Percentiles rank a stretch among this genome's conserved stretches.
Evolutionary conservation across 2,329 filamentous ascomycete species (phyloP).

Genomic region (Tympanopsis confertula): DNA sequence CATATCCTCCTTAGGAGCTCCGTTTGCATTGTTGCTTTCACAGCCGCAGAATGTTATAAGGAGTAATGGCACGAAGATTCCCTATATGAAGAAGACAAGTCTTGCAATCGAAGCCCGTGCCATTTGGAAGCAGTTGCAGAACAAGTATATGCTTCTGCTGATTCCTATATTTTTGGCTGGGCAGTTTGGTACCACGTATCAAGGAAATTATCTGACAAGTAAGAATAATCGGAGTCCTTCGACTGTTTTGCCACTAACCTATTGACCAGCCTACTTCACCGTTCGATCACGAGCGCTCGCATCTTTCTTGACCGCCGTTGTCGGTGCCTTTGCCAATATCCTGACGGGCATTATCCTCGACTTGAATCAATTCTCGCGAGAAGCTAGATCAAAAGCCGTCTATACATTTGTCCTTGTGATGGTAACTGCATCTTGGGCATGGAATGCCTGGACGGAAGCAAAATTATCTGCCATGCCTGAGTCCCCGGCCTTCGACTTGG

Average conservation of each 20-base stretch:
- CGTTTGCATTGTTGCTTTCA: conserved; percentile 27
- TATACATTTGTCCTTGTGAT: conserved; percentile 2
- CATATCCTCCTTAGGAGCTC: conserved; percentile 30
- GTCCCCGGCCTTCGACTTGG: conserved; percentile 3
- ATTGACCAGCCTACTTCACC: conserved; percentile 29
- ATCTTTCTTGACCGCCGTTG: conserved; percentile 20
- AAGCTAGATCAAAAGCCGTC: conserved; percentile 1
- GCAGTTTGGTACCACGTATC: conserved; percentile 21
- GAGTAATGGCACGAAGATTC: conserved; percentile 24
- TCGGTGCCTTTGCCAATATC: conserved; percentile 21
- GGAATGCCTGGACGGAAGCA: conserved; percentile 3
- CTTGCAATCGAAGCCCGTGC: conserved; percentile 17
- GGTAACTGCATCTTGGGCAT: conserved; percentile 3
- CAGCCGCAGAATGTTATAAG: conserved; percentile 30
- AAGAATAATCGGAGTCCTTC: too few species aligned
- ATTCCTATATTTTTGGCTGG: conserved; percentile 19
- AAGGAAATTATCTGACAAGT: conserved; percentile 25
- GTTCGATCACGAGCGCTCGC: conserved; percentile 25
- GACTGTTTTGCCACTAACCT: too few species aligned
- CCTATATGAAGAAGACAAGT: conserved; percentile 13
- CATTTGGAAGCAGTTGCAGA: conserved; percentile 20
- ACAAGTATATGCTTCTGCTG: conserved; percentile 21
- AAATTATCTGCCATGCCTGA: conserved; percentile 4
- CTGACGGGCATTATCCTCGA: conserved; percentile 5
- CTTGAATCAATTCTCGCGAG: conserved; percentile 2